These are phyloP conservation scores for Leccinum pachyderme DNA, from an alignment of 1,284 basidiomycete genomes.

Conservation along the genomic window DNA sequence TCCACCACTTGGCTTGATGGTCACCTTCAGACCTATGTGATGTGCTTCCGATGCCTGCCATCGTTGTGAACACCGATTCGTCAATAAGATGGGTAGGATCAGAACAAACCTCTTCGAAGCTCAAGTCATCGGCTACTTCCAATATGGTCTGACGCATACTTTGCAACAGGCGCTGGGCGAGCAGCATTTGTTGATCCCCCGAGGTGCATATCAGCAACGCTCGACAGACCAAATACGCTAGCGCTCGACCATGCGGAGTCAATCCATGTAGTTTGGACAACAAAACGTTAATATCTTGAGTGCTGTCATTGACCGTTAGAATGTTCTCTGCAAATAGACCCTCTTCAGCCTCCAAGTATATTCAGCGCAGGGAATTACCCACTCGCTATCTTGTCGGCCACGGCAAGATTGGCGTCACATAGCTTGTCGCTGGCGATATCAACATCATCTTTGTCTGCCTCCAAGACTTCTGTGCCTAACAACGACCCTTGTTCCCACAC, in stretches of 20 bases:
- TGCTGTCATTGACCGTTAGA: constrained; percentile 42
- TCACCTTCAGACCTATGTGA: constrained; percentile 45
- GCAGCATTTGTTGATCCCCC: constrained; percentile 54
- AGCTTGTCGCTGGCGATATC: constrained; percentile 43
- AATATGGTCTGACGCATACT: constrained; percentile 46
- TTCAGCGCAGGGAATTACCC: constrained; percentile 25
- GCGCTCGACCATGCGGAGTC: constrained; percentile 50
- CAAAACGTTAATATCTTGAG: constrained; percentile 39
- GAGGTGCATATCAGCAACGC: constrained; percentile 53
- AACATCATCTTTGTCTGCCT: constrained; percentile 35
- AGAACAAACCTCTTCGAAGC: constrained; percentile 43
- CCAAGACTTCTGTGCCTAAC: constrained; percentile 23
- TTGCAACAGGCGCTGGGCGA: constrained; percentile 49
- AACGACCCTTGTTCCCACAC: constrained; percentile 34
- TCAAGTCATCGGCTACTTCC: constrained; percentile 40
- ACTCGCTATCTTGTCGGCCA: constrained; percentile 67
- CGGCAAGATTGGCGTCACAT: constrained; percentile 47
- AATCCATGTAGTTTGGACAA: constrained; percentile 50
- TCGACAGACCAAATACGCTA: constrained; percentile 60
- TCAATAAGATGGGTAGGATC: neutral
- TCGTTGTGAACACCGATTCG: constrained; percentile 3
- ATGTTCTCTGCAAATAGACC: constrained; percentile 53
- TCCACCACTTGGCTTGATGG: constrained; percentile 58
- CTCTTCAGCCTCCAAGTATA: neutral
- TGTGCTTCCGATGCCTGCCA: constrained; percentile 43